Conservation (phyloP, 192 early-diverging fungal genomes). For the Entophlyctis helioformis region DNA sequence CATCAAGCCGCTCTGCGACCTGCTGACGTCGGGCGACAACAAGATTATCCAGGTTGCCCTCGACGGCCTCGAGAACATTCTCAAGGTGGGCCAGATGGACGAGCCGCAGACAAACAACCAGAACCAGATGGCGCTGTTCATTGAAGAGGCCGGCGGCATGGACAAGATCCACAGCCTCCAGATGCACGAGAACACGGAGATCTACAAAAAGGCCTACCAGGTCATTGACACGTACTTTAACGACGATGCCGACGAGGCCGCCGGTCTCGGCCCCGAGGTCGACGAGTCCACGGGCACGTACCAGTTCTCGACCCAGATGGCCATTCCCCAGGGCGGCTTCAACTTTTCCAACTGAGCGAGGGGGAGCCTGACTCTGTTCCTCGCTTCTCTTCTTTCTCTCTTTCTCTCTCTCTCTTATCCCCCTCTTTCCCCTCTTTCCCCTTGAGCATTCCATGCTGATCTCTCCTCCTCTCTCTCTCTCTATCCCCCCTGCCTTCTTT, state of each 20-base stretch:
- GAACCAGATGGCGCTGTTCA: slow-evolving; percentile 78
- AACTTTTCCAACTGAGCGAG: slow-evolving; percentile 32
- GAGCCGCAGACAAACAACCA: slow-evolving; percentile 44
- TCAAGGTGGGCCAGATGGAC: slow-evolving; percentile 90
- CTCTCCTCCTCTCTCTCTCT: not conserved
- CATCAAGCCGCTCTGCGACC: slow-evolving; percentile 92
- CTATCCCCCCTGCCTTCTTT: not conserved
- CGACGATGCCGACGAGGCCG: slow-evolving; percentile 66
- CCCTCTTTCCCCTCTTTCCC: not conserved
- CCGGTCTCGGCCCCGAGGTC: slow-evolving; percentile 55
- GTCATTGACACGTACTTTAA: slow-evolving; percentile 96
- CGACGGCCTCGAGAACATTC: slow-evolving; percentile 94
- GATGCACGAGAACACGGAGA: slow-evolving; percentile 87
- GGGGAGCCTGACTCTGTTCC: not conserved
- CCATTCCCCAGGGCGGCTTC: slow-evolving; percentile 73
- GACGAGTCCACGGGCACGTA: slow-evolving; percentile 67
- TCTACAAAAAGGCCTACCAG: slow-evolving; percentile 91
- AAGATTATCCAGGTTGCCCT: slow-evolving; percentile 96
- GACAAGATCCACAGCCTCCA: slow-evolving; percentile 92
- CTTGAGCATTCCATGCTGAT: not conserved
- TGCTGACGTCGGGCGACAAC: slow-evolving; percentile 81
- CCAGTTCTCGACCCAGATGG: slow-evolving; percentile 49
- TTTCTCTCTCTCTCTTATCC: not conserved
- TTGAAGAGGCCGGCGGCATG: slow-evolving; percentile 92
- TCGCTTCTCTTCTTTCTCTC: not conserved